phyloP scores from a whole-genome alignment of 352 stramenopile species.

The Globisporangium sylvaticum region DNA sequence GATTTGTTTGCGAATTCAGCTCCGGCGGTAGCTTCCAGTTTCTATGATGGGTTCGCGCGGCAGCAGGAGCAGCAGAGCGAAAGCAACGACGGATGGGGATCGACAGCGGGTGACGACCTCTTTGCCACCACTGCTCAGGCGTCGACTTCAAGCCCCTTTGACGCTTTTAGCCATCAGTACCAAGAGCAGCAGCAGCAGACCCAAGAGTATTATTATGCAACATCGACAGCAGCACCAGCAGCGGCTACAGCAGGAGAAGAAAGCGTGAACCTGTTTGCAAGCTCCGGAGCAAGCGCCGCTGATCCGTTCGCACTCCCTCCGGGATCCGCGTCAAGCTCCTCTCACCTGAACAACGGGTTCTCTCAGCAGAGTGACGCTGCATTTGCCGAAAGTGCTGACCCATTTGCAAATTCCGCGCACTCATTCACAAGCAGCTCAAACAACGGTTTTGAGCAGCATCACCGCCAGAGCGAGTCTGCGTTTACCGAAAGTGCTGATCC shows the following conservation, averaged over 20 bases:
- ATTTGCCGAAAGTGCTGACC: neutral
- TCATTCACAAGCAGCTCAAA: neutral
- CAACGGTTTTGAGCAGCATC: constrained; percentile 7
- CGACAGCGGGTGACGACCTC: neutral
- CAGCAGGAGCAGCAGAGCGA: neutral
- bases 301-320: constrained; percentile 8
- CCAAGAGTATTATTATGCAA: neutral
- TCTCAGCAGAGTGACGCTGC: neutral
- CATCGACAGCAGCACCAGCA: neutral
- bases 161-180: constrained; percentile 2
- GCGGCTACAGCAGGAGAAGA: neutral
- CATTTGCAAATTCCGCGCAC: neutral
- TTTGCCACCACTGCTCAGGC: neutral
- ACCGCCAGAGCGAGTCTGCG: neutral
- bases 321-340: neutral
- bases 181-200: neutral
- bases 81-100: neutral
- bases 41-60: constrained; percentile 7
- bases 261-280: neutral
- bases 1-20: constrained; percentile 11
- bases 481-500: neutral
- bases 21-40: neutral
- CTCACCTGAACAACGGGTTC: constrained; percentile 2
- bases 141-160: neutral
- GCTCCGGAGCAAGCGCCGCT: neutral